Percentiles rank a stretch among this genome's conserved stretches.
Evolutionary conservation across 371 early-diverging fungal genomes (phyloP).

Genomic region (Circinella umbellata): DNA sequence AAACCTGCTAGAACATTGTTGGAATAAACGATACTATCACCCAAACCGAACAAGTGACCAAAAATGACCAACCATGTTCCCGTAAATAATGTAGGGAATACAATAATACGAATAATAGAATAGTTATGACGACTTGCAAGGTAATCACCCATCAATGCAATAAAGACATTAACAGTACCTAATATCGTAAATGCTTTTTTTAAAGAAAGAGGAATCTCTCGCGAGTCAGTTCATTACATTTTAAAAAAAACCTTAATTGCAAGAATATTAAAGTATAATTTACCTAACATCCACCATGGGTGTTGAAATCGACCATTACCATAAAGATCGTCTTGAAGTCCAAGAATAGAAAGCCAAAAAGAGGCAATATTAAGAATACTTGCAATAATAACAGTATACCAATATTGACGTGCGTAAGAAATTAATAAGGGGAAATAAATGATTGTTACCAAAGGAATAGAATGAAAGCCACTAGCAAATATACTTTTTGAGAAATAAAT

Average conservation of each 20-base stretch:
- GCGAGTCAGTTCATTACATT: too few relatives aligned
- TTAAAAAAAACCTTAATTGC: too few relatives aligned
- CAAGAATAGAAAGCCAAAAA: constrained; percentile 23
- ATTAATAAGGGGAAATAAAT: constrained; percentile 29
- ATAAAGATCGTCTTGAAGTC: constrained; percentile 18
- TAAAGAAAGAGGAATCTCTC: too few relatives aligned
- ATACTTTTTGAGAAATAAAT: constrained; percentile 17
- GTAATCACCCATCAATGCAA: background rate
- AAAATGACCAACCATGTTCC: constrained; percentile 26
- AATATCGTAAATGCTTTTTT: background rate
- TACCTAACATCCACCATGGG: constrained; percentile 21
- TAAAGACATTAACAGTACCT: background rate
- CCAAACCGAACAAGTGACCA: constrained; percentile 23
- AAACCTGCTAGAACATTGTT: constrained; percentile 24
- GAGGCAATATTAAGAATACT: constrained; percentile 21
- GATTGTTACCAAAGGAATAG: constrained; percentile 34
- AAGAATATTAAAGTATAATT: background rate
- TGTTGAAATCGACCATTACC: constrained; percentile 20
- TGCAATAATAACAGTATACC: constrained; percentile 15
- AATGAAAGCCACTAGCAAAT: constrained; percentile 42
- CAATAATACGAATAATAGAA: constrained; percentile 21
- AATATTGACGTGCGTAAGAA: constrained; percentile 29
- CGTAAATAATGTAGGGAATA: constrained; percentile 37
- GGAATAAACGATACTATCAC: constrained; percentile 31
- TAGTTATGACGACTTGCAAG: background rate